These are phyloP conservation scores for Phlyctochytrium planicorne DNA, from an alignment of 192 early-diverging fungal genomes.

Conservation along the genomic window DNA sequence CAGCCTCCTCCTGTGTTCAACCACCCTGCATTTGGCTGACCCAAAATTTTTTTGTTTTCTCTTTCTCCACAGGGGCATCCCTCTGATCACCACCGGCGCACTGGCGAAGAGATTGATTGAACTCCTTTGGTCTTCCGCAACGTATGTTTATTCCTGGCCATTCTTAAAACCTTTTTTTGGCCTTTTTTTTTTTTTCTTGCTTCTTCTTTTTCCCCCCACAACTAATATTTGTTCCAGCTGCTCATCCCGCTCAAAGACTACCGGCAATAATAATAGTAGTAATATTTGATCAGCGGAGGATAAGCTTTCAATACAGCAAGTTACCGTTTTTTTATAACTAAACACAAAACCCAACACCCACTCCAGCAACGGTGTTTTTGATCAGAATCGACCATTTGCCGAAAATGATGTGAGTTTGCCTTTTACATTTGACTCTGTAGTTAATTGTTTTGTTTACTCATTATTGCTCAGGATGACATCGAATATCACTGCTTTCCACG, in stretches of 20 bases:
- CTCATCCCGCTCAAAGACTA: constrained; percentile 27
- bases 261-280: constrained; percentile 17
- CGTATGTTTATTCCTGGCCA: neutral
- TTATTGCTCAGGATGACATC: constrained; percentile 21
- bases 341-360: constrained; percentile 2
- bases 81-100: constrained; percentile 17
- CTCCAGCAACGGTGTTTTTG: too few relatives aligned
- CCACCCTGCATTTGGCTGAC: too few relatives aligned
- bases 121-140: constrained; percentile 36
- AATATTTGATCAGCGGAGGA: neutral
- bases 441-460: constrained; percentile 1
- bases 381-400: too few relatives aligned
- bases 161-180: too few relatives aligned
- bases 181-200: too few relatives aligned
- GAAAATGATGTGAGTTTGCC: constrained; percentile 35
- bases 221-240: constrained; percentile 4
- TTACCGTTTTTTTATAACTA: neutral
- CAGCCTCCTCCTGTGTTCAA: too few relatives aligned
- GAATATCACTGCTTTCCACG: constrained; percentile 12
- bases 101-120: constrained; percentile 32
- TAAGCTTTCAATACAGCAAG: neutral
- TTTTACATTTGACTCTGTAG: too few relatives aligned
- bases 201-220: neutral
- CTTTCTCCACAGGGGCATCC: constrained; percentile 15
- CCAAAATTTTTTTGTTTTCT: too few relatives aligned